These are phyloP conservation scores for Grosmannia clavigera DNA, from an alignment of 2,329 filamentous ascomycete genomes.

Conservation along the genomic window DNA sequence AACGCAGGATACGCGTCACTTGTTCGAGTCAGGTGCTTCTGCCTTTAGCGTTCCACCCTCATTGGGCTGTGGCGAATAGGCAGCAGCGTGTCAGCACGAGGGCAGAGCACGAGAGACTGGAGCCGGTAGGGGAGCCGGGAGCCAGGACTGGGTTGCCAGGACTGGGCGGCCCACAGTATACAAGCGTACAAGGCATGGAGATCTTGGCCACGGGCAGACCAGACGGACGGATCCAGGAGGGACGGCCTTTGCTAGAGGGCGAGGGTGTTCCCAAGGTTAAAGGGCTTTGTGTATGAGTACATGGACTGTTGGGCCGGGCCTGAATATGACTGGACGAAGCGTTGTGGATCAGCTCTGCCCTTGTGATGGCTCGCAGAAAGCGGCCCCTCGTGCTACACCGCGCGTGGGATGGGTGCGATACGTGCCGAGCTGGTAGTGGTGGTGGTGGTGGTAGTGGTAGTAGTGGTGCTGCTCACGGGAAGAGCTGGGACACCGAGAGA, in stretches of 20 bases:
- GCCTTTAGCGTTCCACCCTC: constrained; percentile 25
- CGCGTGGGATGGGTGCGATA: too few relatives aligned
- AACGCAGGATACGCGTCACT: not conserved
- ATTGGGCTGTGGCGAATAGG: constrained; percentile 17
- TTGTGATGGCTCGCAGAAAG: not conserved
- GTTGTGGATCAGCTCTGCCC: not conserved
- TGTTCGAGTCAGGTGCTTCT: constrained; percentile 2
- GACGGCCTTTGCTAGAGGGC: constrained; percentile 20
- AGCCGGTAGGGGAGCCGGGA: not conserved
- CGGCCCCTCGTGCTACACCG: not conserved
- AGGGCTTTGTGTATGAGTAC: not conserved
- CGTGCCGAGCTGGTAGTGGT: too few relatives aligned
- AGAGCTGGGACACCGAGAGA: too few relatives aligned
- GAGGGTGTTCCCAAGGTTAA: not conserved
- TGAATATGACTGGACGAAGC: not conserved
- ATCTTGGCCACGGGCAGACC: constrained; percentile 41
- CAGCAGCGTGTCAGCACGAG: not conserved
- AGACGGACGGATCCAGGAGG: constrained; percentile 53
- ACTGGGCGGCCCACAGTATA: constrained; percentile 27
- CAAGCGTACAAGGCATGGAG: constrained; percentile 57
- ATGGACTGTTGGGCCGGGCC: not conserved
- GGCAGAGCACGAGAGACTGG: not conserved
- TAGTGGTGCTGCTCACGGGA: not conserved
- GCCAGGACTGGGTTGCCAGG: not conserved
- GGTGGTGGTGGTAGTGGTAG: too few relatives aligned